Conservation (phyloP, 257 asterid species). For the Solanum phureja region DNA sequence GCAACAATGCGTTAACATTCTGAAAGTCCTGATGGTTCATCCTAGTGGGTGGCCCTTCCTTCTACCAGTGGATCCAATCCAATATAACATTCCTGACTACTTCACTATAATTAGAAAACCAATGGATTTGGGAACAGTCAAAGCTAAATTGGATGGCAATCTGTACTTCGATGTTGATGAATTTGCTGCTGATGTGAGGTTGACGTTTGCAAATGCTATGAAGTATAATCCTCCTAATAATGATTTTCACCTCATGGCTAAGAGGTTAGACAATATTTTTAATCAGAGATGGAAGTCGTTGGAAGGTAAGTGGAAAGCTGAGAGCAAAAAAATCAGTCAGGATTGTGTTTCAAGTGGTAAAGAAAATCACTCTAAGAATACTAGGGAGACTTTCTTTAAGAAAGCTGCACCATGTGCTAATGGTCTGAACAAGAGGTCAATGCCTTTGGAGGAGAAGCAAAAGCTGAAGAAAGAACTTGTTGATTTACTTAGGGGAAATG, state of each 20-base stretch:
- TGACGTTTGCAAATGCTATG: constrained; percentile 77
- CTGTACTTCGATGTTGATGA: constrained; percentile 38
- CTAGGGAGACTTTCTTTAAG: constrained; percentile 1
- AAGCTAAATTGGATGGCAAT: constrained; percentile 37
- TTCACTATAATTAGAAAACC: constrained; percentile 45
- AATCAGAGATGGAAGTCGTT: constrained; percentile 42
- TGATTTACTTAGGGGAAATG: constrained; percentile 21
- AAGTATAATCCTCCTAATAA: constrained; percentile 51
- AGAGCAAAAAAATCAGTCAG: constrained; percentile 9
- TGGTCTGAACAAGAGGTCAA: constrained; percentile 8
- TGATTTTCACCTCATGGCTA: constrained; percentile 39
- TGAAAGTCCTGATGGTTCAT: constrained; percentile 44
- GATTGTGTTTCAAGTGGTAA: neutral
- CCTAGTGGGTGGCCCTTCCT: constrained; percentile 28
- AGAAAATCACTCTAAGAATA: constrained; percentile 12
- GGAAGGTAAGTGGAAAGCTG: constrained; percentile 30
- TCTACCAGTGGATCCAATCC: constrained; percentile 74
- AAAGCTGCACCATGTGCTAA: constrained; percentile 8
- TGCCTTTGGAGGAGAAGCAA: constrained; percentile 31
- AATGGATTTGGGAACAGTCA: constrained; percentile 85
- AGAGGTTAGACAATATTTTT: constrained; percentile 30
- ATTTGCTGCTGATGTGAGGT: constrained; percentile 61
- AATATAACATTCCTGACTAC: constrained; percentile 60
- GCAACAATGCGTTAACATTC: constrained; percentile 32
- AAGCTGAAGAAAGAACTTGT: constrained; percentile 28